Evolutionary conservation across 192 early-diverging fungal genomes (phyloP).

Genomic region (Mortierella claussenii): DNA sequence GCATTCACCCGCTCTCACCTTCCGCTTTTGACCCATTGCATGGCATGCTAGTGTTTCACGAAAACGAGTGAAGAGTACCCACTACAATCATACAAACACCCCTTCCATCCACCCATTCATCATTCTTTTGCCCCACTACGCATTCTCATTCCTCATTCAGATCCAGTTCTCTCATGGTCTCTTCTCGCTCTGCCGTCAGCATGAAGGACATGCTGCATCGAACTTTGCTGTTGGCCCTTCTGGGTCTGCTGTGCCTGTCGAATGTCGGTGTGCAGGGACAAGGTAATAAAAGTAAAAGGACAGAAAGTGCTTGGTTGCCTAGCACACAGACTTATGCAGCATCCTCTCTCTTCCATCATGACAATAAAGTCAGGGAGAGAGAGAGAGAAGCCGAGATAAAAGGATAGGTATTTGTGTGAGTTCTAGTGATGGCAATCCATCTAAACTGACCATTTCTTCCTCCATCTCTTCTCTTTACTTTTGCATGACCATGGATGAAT

Average conservation of each 20-base stretch:
- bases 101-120: slow-evolving; percentile 1
- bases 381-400: background rate
- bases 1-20: background rate
- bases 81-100: no score
- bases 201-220: background rate
- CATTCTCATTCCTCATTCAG: background rate
- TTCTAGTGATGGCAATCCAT: background rate
- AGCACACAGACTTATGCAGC: no score
- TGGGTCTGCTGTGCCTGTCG: slow-evolving; percentile 38
- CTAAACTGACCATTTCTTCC: background rate
- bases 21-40: background rate
- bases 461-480: background rate
- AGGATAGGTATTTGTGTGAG: background rate
- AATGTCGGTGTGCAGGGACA: slow-evolving; percentile 36
- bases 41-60: no score
- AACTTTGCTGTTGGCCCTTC: slow-evolving; percentile 10
- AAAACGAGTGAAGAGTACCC: background rate
- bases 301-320: no score
- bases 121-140: background rate
- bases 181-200: background rate
- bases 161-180: background rate
- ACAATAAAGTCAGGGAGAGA: background rate
- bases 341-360: background rate
- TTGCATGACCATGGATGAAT: no score
- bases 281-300: slow-evolving; percentile 25